Conservation (phyloP, 2,329 filamentous ascomycete genomes). For the Thermoascus crustaceus region DNA sequence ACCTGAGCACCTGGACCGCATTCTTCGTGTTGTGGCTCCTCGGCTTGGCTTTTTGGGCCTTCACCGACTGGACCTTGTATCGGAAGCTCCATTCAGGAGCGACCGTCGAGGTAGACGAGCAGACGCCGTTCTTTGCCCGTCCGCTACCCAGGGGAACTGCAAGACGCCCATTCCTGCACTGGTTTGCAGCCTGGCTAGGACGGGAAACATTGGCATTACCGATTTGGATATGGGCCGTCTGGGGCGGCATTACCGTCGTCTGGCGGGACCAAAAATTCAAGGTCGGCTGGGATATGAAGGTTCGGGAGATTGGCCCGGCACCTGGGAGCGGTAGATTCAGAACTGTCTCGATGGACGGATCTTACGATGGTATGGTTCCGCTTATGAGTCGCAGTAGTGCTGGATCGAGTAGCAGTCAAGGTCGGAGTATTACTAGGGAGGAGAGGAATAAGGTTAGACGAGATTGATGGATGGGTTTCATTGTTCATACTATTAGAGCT, state of each 20-base stretch:
- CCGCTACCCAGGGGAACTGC: constrained; percentile 39
- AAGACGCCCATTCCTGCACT: constrained; percentile 56
- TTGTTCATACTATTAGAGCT: no score
- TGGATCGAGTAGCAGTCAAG: constrained; percentile 12
- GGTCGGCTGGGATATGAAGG: constrained; percentile 77
- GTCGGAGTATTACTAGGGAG: constrained; percentile 31
- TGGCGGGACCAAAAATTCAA: constrained; percentile 81
- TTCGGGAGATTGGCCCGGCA: constrained; percentile 47
- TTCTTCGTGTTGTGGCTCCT: constrained; percentile 59
- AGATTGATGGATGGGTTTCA: constrained; percentile 4
- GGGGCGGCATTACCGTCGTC: constrained; percentile 75
- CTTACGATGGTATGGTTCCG: constrained; percentile 9
- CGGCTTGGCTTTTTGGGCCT: constrained; percentile 62
- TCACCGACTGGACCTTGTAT: constrained; percentile 66
- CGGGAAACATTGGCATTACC: constrained; percentile 76
- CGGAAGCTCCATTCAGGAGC: constrained; percentile 63
- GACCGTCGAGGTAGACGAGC: constrained; percentile 60
- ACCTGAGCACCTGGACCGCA: constrained; percentile 56
- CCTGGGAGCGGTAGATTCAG: background rate
- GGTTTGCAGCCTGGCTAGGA: constrained; percentile 75
- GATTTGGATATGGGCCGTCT: constrained; percentile 83
- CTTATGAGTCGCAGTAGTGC: no score
- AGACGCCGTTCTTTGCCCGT: constrained; percentile 67
- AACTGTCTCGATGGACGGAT: constrained; percentile 12
- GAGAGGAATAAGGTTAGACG: constrained; percentile 4